Base-by-base conservation (phyloP, 768 basidiomycete genomes). In the Tylopilus cervinicoccineus region DNA sequence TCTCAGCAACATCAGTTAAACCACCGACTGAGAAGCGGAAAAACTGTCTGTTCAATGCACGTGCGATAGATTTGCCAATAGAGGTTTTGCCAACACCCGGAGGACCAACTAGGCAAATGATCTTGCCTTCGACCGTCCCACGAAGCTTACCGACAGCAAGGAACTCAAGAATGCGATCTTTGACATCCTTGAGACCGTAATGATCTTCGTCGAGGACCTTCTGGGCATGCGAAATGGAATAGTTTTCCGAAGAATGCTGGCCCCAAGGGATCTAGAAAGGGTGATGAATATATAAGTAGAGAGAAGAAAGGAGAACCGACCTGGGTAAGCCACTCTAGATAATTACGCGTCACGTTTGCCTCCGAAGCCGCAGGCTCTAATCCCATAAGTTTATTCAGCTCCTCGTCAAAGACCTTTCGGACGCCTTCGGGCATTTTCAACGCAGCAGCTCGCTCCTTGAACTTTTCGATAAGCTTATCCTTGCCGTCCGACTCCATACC, bases 21-120 rank as follows among this genome's bases (percentile, higher is more conserved):
- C 96, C 95, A 54, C 96, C 95, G 5, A 98, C 95, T 9, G 88
- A 92, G 71, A 99, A 96, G 40, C 93, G 79, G 81, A 94, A 98
- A 72, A 98, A 98, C 65, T 92, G 85, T 50, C 95, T 72, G 23
- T 86, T 83, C 20, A 99, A 73, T 4, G 95, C 94, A 14, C 93
- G 79, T 0, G 96, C 86, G 43, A 99, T 96, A 3, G 86, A 89
- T 74, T 94, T 94, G 40, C 94, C 95, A 36, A 98, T 96, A 47
- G 83, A 86, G 5, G 95, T 98, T 74, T 98, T 97, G 33, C 95
- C 95, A 5, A 99, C 96, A 63, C 95, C 95, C 4, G 95, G 96
- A 10, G 96, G 96, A 14, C 96, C 96, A 32, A 88, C 91, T 20
- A 99, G 80, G 60, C 93, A 95, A 34, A 98, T 86, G 59, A 99